Evolutionary conservation across 768 basidiomycete genomes (phyloP).

Genomic region (Clitopilus passeckerianus): DNA sequence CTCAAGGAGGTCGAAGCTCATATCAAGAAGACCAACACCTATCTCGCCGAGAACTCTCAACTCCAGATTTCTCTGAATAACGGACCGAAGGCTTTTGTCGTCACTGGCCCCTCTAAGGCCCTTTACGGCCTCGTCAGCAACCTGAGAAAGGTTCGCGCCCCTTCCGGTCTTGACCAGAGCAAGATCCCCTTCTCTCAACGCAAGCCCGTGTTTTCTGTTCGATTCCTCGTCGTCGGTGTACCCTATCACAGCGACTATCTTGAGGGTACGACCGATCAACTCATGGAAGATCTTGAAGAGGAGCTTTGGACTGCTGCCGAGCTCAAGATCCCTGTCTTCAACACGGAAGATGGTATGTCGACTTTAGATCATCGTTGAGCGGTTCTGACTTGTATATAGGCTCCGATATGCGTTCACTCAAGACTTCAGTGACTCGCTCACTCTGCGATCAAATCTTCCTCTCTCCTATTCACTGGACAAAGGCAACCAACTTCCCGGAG

Average conservation of each 20-base stretch:
- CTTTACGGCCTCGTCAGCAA: slow-evolving; percentile 93
- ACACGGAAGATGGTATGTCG: slow-evolving; percentile 85
- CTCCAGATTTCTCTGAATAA: slow-evolving; percentile 89
- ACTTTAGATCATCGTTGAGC: slow-evolving; percentile 4
- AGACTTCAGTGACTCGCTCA: slow-evolving; percentile 77
- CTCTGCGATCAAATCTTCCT: slow-evolving; percentile 94
- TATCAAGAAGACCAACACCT: slow-evolving; percentile 81
- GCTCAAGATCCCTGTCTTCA: slow-evolving; percentile 79
- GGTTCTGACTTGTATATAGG: slow-evolving; percentile 41
- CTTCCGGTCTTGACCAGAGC: slow-evolving; percentile 86
- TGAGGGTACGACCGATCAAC: slow-evolving; percentile 63
- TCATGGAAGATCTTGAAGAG: slow-evolving; percentile 70
- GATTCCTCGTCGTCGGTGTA: slow-evolving; percentile 93
- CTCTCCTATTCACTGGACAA: slow-evolving; percentile 87
- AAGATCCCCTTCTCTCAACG: slow-evolving; percentile 93
- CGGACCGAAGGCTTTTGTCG: slow-evolving; percentile 84
- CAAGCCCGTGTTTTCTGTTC: slow-evolving; percentile 86
- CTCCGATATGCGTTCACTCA: slow-evolving; percentile 68
- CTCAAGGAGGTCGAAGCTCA: slow-evolving; percentile 76
- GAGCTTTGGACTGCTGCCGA: slow-evolving; percentile 73
- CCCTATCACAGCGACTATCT: slow-evolving; percentile 95
- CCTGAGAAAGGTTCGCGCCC: slow-evolving; percentile 85
- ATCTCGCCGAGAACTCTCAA: slow-evolving; percentile 75
- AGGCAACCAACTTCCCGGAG: slow-evolving; percentile 85
- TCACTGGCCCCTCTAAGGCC: slow-evolving; percentile 87